Evolutionary conservation across 2,329 filamentous ascomycete species (phyloP).

Genomic region (Colletotrichum sp.): DNA sequence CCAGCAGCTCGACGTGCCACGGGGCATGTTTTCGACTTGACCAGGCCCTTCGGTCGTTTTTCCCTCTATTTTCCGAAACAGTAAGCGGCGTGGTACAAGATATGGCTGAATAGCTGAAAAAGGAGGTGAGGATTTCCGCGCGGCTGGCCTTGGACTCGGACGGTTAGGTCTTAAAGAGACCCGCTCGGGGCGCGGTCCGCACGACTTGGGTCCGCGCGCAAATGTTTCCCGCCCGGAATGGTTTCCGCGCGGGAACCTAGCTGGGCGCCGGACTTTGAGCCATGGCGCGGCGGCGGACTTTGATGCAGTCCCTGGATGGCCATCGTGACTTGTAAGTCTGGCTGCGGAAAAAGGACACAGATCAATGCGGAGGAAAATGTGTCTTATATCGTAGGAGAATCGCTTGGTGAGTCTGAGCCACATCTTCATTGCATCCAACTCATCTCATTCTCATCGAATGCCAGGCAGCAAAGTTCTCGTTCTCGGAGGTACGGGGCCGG

Average conservation of each 20-base stretch:
- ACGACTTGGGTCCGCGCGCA: background rate
- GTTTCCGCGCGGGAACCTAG: background rate
- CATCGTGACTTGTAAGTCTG: background rate
- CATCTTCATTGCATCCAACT: background rate
- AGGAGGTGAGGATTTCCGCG: background rate
- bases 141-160: background rate
- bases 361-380: background rate
- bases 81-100: background rate
- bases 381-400: background rate
- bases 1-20: slow-evolving; percentile 54
- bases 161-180: background rate
- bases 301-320: background rate
- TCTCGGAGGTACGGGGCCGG: slow-evolving; percentile 17
- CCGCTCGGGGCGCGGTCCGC: background rate
- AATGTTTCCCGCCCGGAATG: background rate
- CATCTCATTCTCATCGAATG: background rate
- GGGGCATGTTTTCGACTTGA: background rate
- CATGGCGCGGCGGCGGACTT: background rate
- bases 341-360: background rate
- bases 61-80: background rate
- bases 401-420: background rate
- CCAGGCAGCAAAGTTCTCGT: background rate
- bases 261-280: background rate
- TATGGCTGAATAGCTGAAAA: background rate
- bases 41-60: background rate